Base-by-base conservation (phyloP, 768 basidiomycete species). In the Neoboletus magnificus region DNA sequence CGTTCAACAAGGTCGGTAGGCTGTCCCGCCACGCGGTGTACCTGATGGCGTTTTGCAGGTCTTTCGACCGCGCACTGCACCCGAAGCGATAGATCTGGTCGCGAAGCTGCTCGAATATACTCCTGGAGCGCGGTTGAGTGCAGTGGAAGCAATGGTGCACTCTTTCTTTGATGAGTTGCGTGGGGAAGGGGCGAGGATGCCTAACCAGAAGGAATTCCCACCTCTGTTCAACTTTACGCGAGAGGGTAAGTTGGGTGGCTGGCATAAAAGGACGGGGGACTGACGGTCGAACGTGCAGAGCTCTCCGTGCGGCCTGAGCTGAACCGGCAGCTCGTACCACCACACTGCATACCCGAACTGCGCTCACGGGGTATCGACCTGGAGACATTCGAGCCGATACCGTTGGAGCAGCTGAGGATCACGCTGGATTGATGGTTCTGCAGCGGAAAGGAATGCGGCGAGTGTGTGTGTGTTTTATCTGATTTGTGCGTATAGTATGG, bases 161-260 rank as follows among this genome's bases (percentile, higher is more conserved):
- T 86, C 91, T 27, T 95, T 98, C 87, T 99, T 99, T 72, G 95
- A 98, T 69, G 97, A 99, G 74, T 74, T 99, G 64, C 85, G 93
- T 59, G 81, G 81, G 41, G 91, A 95, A 68, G 93, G 92, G 0
- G 89, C 91, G 43, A 84, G 86, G 73, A 92, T 99, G 92, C 94
- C 95, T 9, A 97, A 95, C 63, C 95, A 97, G 58, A 95, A 93
- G 73, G 93, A 96, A 50, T 92, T 98, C 75, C 97, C 97, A 2
- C 81, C 82, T 33, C 76, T 99, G 61, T 98, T 99, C 74, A 84
- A 99, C 77, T 98, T 97, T 71, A 93, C 94, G 53, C 86, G 90
- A 60, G 96, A 97, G 77, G 93, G 94, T 94, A 62, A 75, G 91
- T 76, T 35, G 29, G 23, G 52, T 23, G 0, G 22, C 40, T 53